Conservation (phyloP, 2,329 filamentous ascomycete species). For the Diaporthe citriasiana region DNA sequence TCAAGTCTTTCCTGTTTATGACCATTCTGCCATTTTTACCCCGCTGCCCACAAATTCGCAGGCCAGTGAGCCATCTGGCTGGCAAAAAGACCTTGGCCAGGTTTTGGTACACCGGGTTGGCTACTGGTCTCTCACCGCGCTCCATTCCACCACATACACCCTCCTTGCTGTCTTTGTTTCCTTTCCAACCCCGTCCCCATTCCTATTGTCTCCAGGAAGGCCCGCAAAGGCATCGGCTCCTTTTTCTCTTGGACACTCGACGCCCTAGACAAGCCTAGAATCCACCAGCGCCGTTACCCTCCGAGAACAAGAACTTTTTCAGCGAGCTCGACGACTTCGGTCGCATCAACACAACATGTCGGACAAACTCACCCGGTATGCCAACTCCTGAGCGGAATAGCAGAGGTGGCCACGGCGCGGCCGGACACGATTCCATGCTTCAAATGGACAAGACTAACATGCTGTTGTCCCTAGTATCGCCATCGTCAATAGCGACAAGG, state of each 20-base stretch:
- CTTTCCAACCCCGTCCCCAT: conserved; percentile 14
- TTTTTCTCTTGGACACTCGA: neutral
- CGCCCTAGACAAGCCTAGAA: neutral
- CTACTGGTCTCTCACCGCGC: conserved; percentile 21
- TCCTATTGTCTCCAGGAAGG: conserved; percentile 23
- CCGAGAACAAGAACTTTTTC: conserved; percentile 34
- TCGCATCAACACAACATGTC: conserved; percentile 72
- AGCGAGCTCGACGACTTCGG: conserved; percentile 30
- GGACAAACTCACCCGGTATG: conserved; percentile 93
- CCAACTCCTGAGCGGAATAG: conserved; percentile 3
- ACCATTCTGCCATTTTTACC: conserved; percentile 33
- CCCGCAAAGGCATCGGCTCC: neutral
- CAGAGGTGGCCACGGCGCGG: neutral
- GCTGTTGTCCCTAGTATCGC: conserved; percentile 80
- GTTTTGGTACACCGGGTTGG: conserved; percentile 34
- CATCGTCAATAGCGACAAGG: conserved; percentile 99
- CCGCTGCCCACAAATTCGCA: conserved; percentile 42
- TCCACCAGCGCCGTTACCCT: neutral
- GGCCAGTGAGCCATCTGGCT: conserved; percentile 18
- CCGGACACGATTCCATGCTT: neutral
- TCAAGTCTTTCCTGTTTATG: conserved; percentile 39
- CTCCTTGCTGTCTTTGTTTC: conserved; percentile 31
- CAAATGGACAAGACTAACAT: conserved; percentile 43
- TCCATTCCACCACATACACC: conserved; percentile 23
- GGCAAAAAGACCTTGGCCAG: conserved; percentile 37